These are phyloP conservation scores for Puccinia hordei DNA, from an alignment of 1,284 basidiomycete species.

Conservation along the genomic window DNA sequence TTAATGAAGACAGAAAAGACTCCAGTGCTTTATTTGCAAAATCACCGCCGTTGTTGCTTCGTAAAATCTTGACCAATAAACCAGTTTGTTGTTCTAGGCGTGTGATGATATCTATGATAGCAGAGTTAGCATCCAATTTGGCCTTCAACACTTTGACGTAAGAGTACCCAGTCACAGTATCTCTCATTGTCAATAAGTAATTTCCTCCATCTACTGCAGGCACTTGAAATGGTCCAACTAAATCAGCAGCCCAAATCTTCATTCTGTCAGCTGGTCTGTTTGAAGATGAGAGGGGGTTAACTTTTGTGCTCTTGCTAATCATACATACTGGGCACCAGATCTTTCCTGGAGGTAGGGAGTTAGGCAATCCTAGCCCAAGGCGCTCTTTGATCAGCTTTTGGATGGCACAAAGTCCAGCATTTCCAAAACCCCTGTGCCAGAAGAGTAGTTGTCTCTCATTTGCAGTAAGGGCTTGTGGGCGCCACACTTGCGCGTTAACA, in stretches of 20 bases:
- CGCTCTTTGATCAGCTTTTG: too few relatives aligned
- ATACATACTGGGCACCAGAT: slow-evolving; percentile 20
- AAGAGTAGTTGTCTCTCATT: too few relatives aligned
- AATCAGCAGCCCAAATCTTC: slow-evolving; percentile 1
- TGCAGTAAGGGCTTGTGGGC: too few relatives aligned
- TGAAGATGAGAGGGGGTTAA: background rate
- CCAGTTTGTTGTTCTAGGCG: background rate
- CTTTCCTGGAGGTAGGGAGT: background rate
- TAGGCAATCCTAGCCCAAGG: background rate
- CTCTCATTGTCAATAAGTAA: background rate
- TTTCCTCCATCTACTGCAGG: background rate
- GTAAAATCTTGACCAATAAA: too few relatives aligned
- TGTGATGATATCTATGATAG: background rate
- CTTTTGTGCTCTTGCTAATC: background rate
- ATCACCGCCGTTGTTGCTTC: too few relatives aligned
- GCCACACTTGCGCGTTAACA: too few relatives aligned
- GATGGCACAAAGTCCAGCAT: too few relatives aligned
- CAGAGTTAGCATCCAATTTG: background rate
- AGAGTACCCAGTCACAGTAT: background rate
- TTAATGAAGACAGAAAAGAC: too few relatives aligned
- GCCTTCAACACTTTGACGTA: background rate
- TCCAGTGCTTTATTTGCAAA: too few relatives aligned
- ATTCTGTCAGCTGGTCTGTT: background rate
- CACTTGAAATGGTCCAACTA: slow-evolving; percentile 18
- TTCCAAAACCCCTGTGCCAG: too few relatives aligned